Conservation (phyloP, 2,329 filamentous ascomycete species). For the Aspergillus intermedius region DNA sequence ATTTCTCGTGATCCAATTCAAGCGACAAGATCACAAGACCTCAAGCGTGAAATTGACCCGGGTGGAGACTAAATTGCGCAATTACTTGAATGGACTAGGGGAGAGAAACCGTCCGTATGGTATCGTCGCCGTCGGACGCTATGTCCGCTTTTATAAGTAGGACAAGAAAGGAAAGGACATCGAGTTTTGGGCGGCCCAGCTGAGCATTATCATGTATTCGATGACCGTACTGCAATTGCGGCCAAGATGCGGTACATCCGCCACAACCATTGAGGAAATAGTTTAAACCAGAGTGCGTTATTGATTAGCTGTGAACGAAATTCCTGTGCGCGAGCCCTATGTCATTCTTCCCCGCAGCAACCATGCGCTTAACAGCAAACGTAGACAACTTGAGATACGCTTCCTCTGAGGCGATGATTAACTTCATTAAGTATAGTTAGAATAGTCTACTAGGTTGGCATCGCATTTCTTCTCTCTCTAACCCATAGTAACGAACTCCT, state of each 20-base stretch:
- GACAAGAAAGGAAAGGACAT: background rate
- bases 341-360: background rate
- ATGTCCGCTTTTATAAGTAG: background rate
- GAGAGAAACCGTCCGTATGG: background rate
- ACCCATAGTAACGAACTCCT: background rate
- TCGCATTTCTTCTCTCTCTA: background rate
- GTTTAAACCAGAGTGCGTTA: background rate
- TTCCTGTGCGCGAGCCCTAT: background rate
- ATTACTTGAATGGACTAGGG: background rate
- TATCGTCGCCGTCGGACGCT: background rate
- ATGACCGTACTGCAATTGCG: background rate
- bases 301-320: background rate
- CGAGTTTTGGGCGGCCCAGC: background rate
- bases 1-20: background rate
- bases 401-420: background rate
- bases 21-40: background rate
- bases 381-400: background rate
- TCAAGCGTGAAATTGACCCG: background rate
- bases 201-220: background rate
- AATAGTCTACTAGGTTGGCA: background rate
- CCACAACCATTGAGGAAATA: background rate
- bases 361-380: background rate
- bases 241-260: background rate
- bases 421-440: background rate
- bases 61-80: background rate